Conservation (phyloP, 2,329 filamentous ascomycete species). For the Calonectria crousiana region DNA sequence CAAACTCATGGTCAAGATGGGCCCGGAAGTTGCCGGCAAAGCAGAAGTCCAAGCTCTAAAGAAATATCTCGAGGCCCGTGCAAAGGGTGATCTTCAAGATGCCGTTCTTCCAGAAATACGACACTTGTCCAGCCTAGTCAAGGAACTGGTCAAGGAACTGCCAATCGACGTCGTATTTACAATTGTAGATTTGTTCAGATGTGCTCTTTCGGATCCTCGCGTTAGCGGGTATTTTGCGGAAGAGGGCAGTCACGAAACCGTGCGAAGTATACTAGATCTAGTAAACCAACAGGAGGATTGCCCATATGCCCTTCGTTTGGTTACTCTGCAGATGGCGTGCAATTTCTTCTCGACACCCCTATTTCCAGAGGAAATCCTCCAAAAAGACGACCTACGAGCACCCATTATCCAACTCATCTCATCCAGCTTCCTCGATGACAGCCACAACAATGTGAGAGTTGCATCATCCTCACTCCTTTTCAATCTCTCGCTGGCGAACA, state of each 20-base stretch:
- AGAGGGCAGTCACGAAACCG: constrained; percentile 74
- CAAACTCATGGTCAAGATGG: constrained; percentile 86
- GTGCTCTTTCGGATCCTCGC: constrained; percentile 81
- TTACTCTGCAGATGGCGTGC: constrained; percentile 85
- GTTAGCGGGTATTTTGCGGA: constrained; percentile 87
- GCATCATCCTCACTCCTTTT: constrained; percentile 87
- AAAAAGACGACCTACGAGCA: constrained; percentile 62
- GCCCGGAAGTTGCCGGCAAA: constrained; percentile 65
- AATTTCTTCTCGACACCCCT: constrained; percentile 85
- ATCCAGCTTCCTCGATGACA: constrained; percentile 81
- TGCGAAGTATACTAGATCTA: constrained; percentile 70
- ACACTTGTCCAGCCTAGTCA: constrained; percentile 73
- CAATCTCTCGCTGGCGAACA: constrained; percentile 81
- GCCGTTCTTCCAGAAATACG: constrained; percentile 78
- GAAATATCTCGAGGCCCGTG: constrained; percentile 76
- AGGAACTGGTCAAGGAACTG: constrained; percentile 65
- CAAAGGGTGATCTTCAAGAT: constrained; percentile 70
- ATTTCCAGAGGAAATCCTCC: constrained; percentile 74
- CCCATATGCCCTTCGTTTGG: constrained; percentile 86
- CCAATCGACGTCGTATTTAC: constrained; percentile 79
- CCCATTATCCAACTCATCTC: constrained; percentile 78
- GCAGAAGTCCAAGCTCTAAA: constrained; percentile 73
- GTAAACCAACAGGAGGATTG: constrained; percentile 69
- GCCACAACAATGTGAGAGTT: constrained; percentile 80
- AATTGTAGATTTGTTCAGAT: constrained; percentile 85